Conservation (phyloP, 2,329 filamentous ascomycete species). For the Dactylonectria estremocensis region DNA sequence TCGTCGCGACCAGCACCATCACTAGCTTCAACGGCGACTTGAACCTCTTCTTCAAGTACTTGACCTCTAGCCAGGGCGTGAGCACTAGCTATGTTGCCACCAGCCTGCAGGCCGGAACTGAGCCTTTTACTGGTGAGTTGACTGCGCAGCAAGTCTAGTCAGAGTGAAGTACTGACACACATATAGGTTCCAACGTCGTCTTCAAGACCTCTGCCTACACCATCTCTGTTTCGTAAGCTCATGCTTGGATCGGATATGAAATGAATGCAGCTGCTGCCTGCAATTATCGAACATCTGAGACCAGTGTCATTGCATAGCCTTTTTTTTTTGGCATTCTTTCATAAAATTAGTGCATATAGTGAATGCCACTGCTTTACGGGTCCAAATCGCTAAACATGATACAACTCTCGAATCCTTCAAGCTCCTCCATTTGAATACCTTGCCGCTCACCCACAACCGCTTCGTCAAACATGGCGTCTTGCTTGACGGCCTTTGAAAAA, state of each 20-base stretch:
- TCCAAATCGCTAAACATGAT: neutral
- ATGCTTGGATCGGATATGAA: too few relatives aligned
- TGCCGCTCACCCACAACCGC: neutral
- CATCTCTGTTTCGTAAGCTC: slow-evolving; percentile 25
- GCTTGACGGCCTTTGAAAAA: neutral
- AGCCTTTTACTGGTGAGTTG: slow-evolving; percentile 65
- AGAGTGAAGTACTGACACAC: neutral
- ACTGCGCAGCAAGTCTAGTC: accelerated
- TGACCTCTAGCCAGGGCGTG: slow-evolving; percentile 61
- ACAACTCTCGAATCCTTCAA: neutral
- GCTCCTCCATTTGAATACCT: neutral
- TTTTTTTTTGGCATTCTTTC: too few relatives aligned
- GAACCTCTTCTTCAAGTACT: slow-evolving; percentile 69
- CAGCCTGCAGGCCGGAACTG: slow-evolving; percentile 59
- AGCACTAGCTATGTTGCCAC: slow-evolving; percentile 33
- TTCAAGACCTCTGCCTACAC: slow-evolving; percentile 26
- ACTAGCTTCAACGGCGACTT: slow-evolving; percentile 70
- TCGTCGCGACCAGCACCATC: slow-evolving; percentile 56
- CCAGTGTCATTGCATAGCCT: too few relatives aligned
- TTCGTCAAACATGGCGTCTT: neutral
- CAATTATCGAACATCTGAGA: too few relatives aligned
- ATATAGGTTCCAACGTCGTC: slow-evolving; percentile 21
- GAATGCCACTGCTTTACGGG: too few relatives aligned
- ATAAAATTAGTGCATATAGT: too few relatives aligned
- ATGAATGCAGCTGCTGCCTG: slow-evolving; percentile 10